Base-by-base conservation (phyloP, 139 green algal species). In the Tetradesmus obliquus region DNA sequence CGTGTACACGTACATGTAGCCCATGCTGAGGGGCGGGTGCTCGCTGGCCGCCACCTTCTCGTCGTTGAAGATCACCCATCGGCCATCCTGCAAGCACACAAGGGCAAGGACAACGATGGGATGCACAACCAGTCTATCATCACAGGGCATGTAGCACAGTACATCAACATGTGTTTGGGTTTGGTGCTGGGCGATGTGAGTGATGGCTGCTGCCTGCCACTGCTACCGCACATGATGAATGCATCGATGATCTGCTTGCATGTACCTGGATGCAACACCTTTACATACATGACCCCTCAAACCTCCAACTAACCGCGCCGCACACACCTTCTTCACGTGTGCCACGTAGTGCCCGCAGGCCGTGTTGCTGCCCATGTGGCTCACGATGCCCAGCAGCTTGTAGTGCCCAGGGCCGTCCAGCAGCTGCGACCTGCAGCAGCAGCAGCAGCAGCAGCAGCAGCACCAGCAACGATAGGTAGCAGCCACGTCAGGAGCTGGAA, bases 51-150 rank as follows among this genome's bases (percentile, higher is more conserved):
- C 98, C 84, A 99, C 98, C 94, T 99, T 99, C 81, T 99, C 97
- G 89, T 99, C 98, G 93, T 99, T 99, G 96, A 97, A 99, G 55
- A 99, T 97, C 58, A 96, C 95, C 98, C 98, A 99, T 20, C 93
- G 93, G 51, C 94, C 95, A 60, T 92, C 92, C 74, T 84, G 89
- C 32, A n/a, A n/a, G n/a, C n/a, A n/a, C n/a, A n/a, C 60, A 92
- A 12, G 10, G 9, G 20, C 53, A 74, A 45, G 8, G 71, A 15
- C 13, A 55, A 79, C 17, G 79, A 62, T 13, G 6, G 53, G 76
- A 2, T 2, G 82, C 20, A 20, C 55, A 88, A n/a, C n/a, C n/a
- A n/a, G n/a, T n/a, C n/a, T n/a, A n/a, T n/a, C n/a, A 74, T 4
- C 55, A 55, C 22, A 19, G 55, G 32, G 82, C 32, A 79, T 79